Base-by-base conservation (phyloP, 495 filamentous ascomycete species). In the Penicillium waksmanii region DNA sequence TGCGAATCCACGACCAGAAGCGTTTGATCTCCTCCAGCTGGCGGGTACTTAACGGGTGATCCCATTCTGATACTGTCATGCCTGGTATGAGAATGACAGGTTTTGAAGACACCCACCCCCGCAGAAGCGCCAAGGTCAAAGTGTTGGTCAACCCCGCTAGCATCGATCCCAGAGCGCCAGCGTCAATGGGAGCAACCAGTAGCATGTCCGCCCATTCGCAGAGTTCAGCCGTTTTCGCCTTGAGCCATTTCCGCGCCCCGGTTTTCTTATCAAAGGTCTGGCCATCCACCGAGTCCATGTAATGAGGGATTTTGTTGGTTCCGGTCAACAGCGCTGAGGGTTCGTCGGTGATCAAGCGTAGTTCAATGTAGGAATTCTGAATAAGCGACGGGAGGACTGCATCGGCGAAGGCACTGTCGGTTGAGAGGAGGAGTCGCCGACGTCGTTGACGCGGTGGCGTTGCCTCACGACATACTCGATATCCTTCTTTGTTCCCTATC, bases 171-270 rank as follows among this genome's bases (percentile, higher is more conserved):
- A 96, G 73, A 43, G 84, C 85, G 70, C 91, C 89, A 36, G 90
- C 89, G 65, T 92, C 88, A 53, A 96, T 87, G n/a, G 91, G 90
- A 15, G 89, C 90, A 12, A 95, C 81, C 21, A 95, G 80, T 17
- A 95, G 79, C 68, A 96, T 76, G 72, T 95, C 89, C n/a, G 91
- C 90, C 92, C 92, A 96, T 64, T 90, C 85, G 60, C 88, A 88
- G 31, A 92, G 81, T 63, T 91, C 87, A 9, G 82, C 86, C 19
- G 88, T 89, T 59, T 88, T 80, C 4, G 73, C 75, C 58, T 75
- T 76, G 50, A 79, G 59, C 78, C 78, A 80, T 72, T 73, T 77
- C 48, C 76, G 71, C 13, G 76, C 74, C 1, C 75, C 70, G 2
- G 73, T 78, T 56, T 78, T 77, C 53, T 79, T 80, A 50, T 79